phyloP scores from a whole-genome alignment of 345 rosid genomes.

The Salix udensis region DNA sequence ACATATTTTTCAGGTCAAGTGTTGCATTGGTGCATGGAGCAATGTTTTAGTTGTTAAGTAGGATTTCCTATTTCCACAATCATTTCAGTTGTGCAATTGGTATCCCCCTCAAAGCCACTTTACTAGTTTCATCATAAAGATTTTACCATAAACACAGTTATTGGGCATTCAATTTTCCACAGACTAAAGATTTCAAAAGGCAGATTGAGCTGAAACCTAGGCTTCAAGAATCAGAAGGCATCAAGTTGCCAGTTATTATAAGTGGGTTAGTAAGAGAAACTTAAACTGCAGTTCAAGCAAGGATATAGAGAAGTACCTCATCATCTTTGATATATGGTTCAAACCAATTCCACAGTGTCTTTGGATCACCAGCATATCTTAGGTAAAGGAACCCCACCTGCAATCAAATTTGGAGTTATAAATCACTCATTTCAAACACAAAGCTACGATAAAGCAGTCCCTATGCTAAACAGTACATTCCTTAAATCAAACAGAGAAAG shows the following conservation, averaged over 20 bases:
- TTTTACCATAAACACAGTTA: neutral
- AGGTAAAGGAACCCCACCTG: constrained; percentile 94
- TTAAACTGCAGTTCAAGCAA: neutral
- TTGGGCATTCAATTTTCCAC: too few relatives aligned
- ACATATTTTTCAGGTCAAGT: too few relatives aligned
- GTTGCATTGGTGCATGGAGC: too few relatives aligned
- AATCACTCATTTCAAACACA: constrained; percentile 2
- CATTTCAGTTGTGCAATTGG: neutral
- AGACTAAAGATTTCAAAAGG: neutral
- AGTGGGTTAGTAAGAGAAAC: neutral
- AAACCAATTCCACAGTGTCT: constrained; percentile 91
- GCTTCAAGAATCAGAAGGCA: neutral
- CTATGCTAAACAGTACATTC: neutral
- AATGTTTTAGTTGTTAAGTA: too few relatives aligned
- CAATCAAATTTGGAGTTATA: constrained; percentile 23
- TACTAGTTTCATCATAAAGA: neutral
- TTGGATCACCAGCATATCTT: constrained; percentile 92
- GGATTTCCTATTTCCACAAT: too few relatives aligned
- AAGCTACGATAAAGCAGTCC: neutral
- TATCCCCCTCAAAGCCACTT: neutral
- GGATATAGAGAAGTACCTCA: constrained; percentile 49
- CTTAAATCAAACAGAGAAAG: neutral
- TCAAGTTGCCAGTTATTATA: neutral
- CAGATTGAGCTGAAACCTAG: neutral
- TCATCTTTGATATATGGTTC: constrained; percentile 88